Percentiles rank a stretch among this genome's conserved stretches.
These are phyloP conservation scores for Leptomonas pyrrhocoris DNA, from an alignment of 208 protist genomes.

Conservation along the genomic window DNA sequence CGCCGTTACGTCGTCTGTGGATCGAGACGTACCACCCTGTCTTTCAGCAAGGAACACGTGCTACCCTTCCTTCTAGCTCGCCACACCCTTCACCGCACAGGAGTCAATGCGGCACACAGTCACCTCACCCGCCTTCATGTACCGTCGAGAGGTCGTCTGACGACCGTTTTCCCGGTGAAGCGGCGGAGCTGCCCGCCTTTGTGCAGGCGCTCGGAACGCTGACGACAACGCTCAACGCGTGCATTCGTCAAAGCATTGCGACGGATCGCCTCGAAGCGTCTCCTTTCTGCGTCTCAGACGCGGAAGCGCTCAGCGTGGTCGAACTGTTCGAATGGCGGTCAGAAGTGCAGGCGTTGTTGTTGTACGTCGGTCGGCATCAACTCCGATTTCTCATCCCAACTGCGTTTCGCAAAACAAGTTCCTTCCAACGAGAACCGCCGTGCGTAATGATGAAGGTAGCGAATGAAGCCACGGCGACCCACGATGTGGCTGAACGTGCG, in stretches of 20 bases:
- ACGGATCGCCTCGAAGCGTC: not conserved
- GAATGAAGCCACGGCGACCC: no score
- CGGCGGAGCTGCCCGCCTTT: slow-evolving; percentile 26
- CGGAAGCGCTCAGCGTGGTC: not conserved
- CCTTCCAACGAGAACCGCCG: not conserved
- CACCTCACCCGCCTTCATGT: not conserved
- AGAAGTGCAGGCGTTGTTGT: slow-evolving; percentile 35
- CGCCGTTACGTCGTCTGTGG: slow-evolving; percentile 3
- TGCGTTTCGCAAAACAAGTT: not conserved
- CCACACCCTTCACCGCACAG: not conserved
- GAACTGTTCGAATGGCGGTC: slow-evolving; percentile 18
- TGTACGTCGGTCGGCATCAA: slow-evolving; percentile 23
- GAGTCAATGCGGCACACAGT: not conserved
- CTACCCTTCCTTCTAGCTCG: not conserved
- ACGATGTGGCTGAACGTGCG: no score
- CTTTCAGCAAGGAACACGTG: not conserved
- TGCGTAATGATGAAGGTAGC: not conserved
- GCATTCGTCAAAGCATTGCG: not conserved
- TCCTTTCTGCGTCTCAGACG: not conserved
- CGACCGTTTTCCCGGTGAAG: slow-evolving; percentile 26
- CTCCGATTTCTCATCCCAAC: slow-evolving; percentile 24
- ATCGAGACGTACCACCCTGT: slow-evolving; percentile 1
- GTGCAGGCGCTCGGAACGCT: slow-evolving; percentile 28
- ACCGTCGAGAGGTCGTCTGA: not conserved
- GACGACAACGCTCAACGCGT: slow-evolving; percentile 6